Evolutionary conservation across 192 early-diverging fungal species (phyloP).

Genomic region (Phycomyces nitens): DNA sequence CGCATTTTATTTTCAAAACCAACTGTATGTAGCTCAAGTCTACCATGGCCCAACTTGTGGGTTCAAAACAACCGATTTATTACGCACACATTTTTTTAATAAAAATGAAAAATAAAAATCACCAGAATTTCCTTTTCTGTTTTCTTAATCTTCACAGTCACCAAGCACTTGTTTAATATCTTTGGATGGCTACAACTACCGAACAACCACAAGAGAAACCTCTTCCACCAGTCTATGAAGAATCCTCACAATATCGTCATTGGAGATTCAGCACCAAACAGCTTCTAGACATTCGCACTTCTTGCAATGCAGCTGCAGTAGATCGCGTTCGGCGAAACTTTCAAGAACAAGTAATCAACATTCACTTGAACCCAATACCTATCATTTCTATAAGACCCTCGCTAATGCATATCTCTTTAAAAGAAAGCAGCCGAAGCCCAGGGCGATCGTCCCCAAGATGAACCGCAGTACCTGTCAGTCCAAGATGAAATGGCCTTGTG

Average conservation of each 20-base stretch:
- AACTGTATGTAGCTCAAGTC: too few species aligned
- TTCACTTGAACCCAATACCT: not conserved
- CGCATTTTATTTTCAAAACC: not conserved
- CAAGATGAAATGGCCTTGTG: slow-evolving; percentile 54
- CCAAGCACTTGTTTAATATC: too few species aligned
- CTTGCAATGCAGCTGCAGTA: slow-evolving; percentile 51
- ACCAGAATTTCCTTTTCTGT: too few species aligned
- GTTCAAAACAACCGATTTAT: too few species aligned
- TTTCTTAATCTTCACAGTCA: too few species aligned
- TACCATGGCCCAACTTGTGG: too few species aligned
- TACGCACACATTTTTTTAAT: too few species aligned
- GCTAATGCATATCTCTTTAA: too few species aligned
- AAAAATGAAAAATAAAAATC: too few species aligned
- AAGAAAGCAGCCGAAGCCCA: slow-evolving; percentile 3
- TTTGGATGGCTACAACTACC: not conserved
- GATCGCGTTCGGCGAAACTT: slow-evolving; percentile 57
- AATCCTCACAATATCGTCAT: slow-evolving; percentile 70
- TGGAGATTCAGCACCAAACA: slow-evolving; percentile 63
- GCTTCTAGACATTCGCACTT: slow-evolving; percentile 53
- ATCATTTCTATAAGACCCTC: too few species aligned
- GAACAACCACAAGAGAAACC: not conserved
- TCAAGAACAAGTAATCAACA: slow-evolving; percentile 39
- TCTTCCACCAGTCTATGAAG: slow-evolving; percentile 49
- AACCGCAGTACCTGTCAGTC: slow-evolving; percentile 42
- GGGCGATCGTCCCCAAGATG: slow-evolving; percentile 1